Evolutionary conservation across 2,329 filamentous ascomycete genomes (phyloP), one percentile per base, ranked within the genome.

Genomic region (Drechslera avenae): DNA sequence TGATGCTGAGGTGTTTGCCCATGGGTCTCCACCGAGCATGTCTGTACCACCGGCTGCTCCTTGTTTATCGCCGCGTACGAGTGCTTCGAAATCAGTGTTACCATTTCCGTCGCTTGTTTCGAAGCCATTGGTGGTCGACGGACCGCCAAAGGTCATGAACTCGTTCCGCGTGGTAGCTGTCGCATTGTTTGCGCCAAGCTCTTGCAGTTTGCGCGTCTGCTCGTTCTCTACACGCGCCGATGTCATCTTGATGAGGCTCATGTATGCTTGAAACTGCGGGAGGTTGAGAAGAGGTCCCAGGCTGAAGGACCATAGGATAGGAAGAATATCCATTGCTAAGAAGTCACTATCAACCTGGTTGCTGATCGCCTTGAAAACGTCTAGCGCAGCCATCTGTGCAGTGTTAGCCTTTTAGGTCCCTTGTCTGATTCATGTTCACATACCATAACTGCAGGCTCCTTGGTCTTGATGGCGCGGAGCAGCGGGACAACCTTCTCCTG

Each of bases 401-500:
- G 28, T 21, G 10, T 42, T 60, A 52, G 49, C 39, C 5, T 18
- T 32, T 4, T 43, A 56, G 41, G 18, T 23, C 21, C 21, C 21
- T 23, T 7, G 3, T 32, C 4, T 17, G 9, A 3, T 0, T 18
- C 19, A 17, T n/a, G 12, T 9, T 8, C 1, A 56, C 73, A 57
- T 71, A 78, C 77, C 90, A 97, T 97, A 8, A 99, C 94, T 6
- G 91, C 92, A 0, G 94, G 94, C 72, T 99, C 94, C 70, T 96
- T 97, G 0, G 94, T 99, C 75, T 96, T 97, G 77, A 99, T 97
- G 2, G 82, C 91, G 67, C 90, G 91, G 54, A 99, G 81, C 4
- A 97, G 77, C 0, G 94, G 94, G 0, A 97, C 84, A 28, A 99
- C 89, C 77, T 97, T 97, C 71, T 99, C 94, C 72, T 99, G 94